Conservation (phyloP, 441 rosid species). For the Eruca vesicaria region DNA sequence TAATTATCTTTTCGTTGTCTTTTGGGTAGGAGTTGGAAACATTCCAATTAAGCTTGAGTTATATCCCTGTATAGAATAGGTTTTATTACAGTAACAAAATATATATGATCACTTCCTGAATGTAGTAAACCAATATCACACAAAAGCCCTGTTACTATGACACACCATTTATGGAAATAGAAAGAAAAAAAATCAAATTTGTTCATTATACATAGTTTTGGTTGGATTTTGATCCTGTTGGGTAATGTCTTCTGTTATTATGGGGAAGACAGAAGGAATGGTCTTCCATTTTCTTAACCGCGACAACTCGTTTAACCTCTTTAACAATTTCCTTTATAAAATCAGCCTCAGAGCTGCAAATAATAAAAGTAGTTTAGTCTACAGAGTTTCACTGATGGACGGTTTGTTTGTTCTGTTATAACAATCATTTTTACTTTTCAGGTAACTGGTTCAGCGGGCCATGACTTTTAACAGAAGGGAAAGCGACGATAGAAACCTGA, state of each 20-base stretch:
- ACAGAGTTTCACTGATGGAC: background rate
- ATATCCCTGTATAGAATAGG: background rate
- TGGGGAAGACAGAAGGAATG: background rate
- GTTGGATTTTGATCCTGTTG: background rate
- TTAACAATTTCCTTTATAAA: background rate
- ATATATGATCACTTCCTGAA: background rate
- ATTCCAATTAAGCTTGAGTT: background rate
- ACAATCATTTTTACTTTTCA: background rate
- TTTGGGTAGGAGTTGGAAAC: background rate
- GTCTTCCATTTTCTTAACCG: background rate
- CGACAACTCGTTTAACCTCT: background rate
- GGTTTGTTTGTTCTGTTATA: background rate
- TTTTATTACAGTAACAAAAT: background rate
- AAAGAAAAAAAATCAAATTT: background rate
- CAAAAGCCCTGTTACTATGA: background rate
- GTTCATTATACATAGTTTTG: background rate
- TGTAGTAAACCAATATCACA: background rate
- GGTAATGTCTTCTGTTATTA: background rate
- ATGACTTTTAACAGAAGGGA: background rate
- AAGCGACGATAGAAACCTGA: background rate
- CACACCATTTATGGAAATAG: background rate
- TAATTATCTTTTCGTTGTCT: background rate
- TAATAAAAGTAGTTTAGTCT: background rate
- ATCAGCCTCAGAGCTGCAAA: background rate
- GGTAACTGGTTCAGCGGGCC: background rate